phyloP scores from a whole-genome alignment of 352 stramenopile species.

The Globisporangium spiculum region DNA sequence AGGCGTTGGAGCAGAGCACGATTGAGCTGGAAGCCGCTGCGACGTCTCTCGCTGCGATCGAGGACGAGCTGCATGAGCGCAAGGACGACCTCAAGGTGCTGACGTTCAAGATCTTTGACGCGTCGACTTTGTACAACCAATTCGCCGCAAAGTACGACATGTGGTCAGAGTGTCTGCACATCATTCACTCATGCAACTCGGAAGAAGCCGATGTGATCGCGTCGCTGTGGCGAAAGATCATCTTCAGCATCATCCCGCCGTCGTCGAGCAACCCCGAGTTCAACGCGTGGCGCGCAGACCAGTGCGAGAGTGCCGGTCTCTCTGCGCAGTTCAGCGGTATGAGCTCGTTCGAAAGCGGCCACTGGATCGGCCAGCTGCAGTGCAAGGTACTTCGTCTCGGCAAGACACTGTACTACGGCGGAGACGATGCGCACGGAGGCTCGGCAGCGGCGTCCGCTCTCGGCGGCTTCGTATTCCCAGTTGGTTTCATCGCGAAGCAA shows the following conservation, averaged over 20 bases:
- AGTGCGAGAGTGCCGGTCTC: constrained; percentile 64
- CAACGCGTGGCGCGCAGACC: constrained; percentile 66
- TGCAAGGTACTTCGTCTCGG: constrained; percentile 70
- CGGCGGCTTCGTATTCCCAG: constrained; percentile 66
- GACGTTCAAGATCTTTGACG: constrained; percentile 76
- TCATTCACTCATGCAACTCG: constrained; percentile 83
- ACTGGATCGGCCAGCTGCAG: constrained; percentile 82
- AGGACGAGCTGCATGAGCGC: constrained; percentile 48
- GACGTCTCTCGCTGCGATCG: constrained; percentile 24
- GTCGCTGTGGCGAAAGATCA: constrained; percentile 69
- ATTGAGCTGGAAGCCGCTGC: constrained; percentile 59
- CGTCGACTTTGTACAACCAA: constrained; percentile 82
- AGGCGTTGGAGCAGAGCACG: constrained; percentile 65
- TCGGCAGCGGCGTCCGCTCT: constrained; percentile 28
- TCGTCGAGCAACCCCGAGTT: constrained; percentile 65
- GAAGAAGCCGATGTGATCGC: constrained; percentile 72
- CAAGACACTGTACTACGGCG: constrained; percentile 70
- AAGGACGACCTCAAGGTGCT: constrained; percentile 65
- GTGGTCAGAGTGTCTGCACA: constrained; percentile 84
- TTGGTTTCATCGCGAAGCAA: constrained; percentile 69
- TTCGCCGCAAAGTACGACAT: constrained; percentile 86
- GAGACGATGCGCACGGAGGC: constrained; percentile 43
- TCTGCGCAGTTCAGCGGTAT: constrained; percentile 28
- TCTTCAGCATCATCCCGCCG: constrained; percentile 65
- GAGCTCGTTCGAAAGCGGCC: constrained; percentile 70